Conservation (phyloP, 345 rosid genomes). For the Salix suchowensis region DNA sequence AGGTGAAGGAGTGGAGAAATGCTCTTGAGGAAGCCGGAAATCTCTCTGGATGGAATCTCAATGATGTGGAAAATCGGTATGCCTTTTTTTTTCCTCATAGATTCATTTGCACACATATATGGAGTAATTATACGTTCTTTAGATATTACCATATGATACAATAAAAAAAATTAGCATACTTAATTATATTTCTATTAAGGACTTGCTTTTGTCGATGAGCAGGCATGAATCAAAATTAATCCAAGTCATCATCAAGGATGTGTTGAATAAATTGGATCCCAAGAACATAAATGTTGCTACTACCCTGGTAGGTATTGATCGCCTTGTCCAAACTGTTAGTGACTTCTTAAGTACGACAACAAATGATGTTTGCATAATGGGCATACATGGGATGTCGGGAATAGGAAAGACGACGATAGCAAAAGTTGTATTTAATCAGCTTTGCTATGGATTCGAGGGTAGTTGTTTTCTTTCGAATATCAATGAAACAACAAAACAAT, state of each 20-base stretch:
- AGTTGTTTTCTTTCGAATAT: not conserved
- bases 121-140: too few species aligned
- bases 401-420: not conserved
- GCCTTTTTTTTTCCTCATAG: too few species aligned
- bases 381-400: not conserved
- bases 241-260: conserved; percentile 20
- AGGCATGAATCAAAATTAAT: conserved; percentile 32
- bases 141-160: too few species aligned
- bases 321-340: not conserved
- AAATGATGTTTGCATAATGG: not conserved
- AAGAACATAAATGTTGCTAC: not conserved
- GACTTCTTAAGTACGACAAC: not conserved
- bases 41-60: not conserved
- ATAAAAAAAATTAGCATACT: not conserved
- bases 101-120: too few species aligned
- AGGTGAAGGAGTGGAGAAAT: not conserved
- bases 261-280: conserved; percentile 23
- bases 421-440: not conserved
- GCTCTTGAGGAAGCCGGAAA: not conserved
- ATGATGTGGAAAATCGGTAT: not conserved
- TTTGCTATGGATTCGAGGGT: not conserved
- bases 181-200: not conserved
- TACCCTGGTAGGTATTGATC: not conserved
- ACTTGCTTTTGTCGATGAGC: too few species aligned
- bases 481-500: not conserved